Conservation (phyloP, 1,139 yeast species). For the Saccharomyces hybrid region DNA sequence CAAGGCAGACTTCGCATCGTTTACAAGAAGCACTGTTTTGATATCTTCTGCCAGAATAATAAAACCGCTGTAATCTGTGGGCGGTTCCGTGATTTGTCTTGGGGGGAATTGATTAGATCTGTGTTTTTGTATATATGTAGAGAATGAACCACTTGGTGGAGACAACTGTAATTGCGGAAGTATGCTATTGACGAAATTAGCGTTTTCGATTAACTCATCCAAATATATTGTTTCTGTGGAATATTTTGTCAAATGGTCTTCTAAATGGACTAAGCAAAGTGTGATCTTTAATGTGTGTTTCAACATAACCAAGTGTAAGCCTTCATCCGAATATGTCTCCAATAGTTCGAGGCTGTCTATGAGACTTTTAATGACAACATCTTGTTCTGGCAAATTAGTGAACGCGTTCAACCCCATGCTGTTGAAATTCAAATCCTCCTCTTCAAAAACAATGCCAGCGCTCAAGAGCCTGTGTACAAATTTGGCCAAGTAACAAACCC, state of each 20-base stretch:
- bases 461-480: slow-evolving; percentile 42
- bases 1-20: slow-evolving; percentile 32
- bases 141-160: slow-evolving; percentile 43
- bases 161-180: not conserved
- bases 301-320: slow-evolving; percentile 4
- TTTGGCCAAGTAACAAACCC: slow-evolving; percentile 47
- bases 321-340: not conserved
- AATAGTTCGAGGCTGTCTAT: not conserved
- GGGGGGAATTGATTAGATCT: slow-evolving; percentile 56
- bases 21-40: slow-evolving; percentile 34
- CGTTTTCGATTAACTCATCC: slow-evolving; percentile 11
- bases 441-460: slow-evolving; percentile 60
- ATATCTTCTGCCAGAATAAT: slow-evolving; percentile 29
- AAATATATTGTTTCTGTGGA: slow-evolving; percentile 10
- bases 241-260: slow-evolving; percentile 10
- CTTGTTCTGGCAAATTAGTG: slow-evolving; percentile 15
- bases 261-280: slow-evolving; percentile 16
- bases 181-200: not conserved
- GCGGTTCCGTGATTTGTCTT: slow-evolving; percentile 34
- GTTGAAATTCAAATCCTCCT: slow-evolving; percentile 65
- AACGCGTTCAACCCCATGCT: slow-evolving; percentile 43
- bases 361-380: not conserved
- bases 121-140: slow-evolving; percentile 43
- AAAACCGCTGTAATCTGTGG: slow-evolving; percentile 25
- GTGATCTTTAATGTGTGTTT: slow-evolving; percentile 13